Percentiles rank a stretch among this genome's conserved stretches.
These are phyloP conservation scores for Protomyces gravidus DNA, from an alignment of 1,139 yeast genomes.

Conservation along the genomic window DNA sequence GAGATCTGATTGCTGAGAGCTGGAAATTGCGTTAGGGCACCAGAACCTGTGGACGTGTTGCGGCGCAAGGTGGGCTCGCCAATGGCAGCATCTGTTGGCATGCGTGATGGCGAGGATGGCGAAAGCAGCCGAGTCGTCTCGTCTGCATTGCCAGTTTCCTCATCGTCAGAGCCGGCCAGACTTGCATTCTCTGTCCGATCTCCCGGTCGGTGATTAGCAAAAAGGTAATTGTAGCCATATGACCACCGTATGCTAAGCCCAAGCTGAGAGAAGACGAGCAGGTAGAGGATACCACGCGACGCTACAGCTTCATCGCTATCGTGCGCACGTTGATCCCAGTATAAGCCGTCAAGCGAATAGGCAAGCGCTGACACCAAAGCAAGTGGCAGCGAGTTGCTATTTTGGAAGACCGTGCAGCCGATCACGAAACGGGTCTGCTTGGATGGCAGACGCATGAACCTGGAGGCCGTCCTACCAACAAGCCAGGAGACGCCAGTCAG, in stretches of 20 bases:
- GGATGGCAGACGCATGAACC: conserved; percentile 50
- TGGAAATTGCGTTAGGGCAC: conserved; percentile 23
- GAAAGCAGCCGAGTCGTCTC: not conserved
- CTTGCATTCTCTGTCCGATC: conserved; percentile 23
- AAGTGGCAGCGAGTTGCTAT: conserved; percentile 37
- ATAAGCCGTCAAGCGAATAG: conserved; percentile 44
- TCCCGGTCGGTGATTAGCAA: conserved; percentile 37
- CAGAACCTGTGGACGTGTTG: conserved; percentile 7
- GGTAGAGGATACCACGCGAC: conserved; percentile 70
- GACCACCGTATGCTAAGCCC: conserved; percentile 85
- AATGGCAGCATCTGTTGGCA: conserved; percentile 1
- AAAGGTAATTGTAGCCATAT: conserved; percentile 79
- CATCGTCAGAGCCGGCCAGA: conserved; percentile 10
- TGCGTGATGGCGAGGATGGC: not conserved
- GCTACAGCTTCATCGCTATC: conserved; percentile 71
- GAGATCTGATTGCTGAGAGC: conserved; percentile 11
- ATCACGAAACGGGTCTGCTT: conserved; percentile 76
- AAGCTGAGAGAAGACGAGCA: conserved; percentile 75
- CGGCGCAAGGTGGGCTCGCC: not conserved
- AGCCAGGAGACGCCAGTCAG: conserved; percentile 59
- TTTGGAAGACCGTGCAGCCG: conserved; percentile 86
- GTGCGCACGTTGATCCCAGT: conserved; percentile 66
- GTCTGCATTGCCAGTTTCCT: not conserved
- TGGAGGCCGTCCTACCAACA: conserved; percentile 52
- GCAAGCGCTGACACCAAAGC: conserved; percentile 31